Base-by-base conservation (phyloP, 139 green algal genomes). In the Picochlorum sp. region DNA sequence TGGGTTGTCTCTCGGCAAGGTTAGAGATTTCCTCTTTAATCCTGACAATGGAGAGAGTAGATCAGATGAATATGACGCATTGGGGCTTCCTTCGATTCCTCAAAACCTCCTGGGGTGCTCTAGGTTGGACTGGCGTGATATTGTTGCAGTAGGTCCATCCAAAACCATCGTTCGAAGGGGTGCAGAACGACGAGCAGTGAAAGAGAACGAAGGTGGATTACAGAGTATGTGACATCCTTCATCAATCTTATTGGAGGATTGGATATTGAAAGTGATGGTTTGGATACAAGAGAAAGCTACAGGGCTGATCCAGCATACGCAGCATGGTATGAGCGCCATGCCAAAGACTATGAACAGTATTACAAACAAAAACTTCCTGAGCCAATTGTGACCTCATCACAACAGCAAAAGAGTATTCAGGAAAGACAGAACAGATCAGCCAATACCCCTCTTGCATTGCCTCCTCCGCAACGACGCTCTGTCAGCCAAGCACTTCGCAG, bases 21-120 rank as follows among this genome's bases (percentile, higher is more conserved):
- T 90, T 9, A 78, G 85, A 28, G 87, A 91, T 68, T 83, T 85
- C 16, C 38, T 73, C 8, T 94, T 94, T 71, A 77, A 66, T 54
- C 87, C 86, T 1, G 86, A 94, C 66, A 79, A 44, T 6, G 87
- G 87, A 21, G 57, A 60, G 26, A 70, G n/a, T n/a, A n/a, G n/a
- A 67, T 94, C 41, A 65, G 67, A 10, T n/a, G n/a, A n/a, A n/a
- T 92, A 81, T 54, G 87, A 94, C 64, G 71, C 76, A 61, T 83
- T 94, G 65, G 87, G 87, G 13, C 60, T 86, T 23, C 72, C 73
- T 41, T 77, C 75, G 32, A 63, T 94, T 24, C 87, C 86, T 6
- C 61, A 81, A 34, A 45, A 62, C 24, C 77, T 93, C 45, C 75
- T 93, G 49, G 75, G 74, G 72, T 77, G 61, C 57, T 85, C 69